A percentile compares a stretch with the other conserved stretches of the same genome.
These are phyloP conservation scores for Botrytis deweyae DNA, from an alignment of 2,329 filamentous ascomycete genomes.

Conservation along the genomic window DNA sequence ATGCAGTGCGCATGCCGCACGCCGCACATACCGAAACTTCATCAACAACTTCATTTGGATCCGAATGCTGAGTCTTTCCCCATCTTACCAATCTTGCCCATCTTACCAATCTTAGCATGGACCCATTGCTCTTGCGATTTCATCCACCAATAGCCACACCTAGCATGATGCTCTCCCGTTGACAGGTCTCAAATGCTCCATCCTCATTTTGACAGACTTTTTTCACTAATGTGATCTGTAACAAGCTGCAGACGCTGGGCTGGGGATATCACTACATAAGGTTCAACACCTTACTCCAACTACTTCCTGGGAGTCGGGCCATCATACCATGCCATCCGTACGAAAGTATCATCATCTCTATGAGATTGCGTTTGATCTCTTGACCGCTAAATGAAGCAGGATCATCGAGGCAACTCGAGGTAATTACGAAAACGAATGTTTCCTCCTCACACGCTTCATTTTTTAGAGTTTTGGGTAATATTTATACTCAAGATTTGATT, in stretches of 20 bases:
- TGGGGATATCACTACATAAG: background rate
- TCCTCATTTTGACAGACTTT: slow-evolving; percentile 10
- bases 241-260: background rate
- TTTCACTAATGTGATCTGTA: background rate
- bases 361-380: slow-evolving; percentile 7
- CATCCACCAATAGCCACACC: background rate
- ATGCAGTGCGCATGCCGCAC: background rate
- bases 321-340: background rate
- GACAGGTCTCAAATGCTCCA: slow-evolving; percentile 3
- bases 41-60: background rate
- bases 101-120: background rate
- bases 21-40: background rate
- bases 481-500: background rate
- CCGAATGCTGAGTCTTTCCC: background rate
- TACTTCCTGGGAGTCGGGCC: background rate
- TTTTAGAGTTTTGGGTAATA: background rate
- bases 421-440: background rate
- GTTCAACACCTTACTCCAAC: slow-evolving; percentile 8
- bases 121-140: background rate
- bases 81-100: background rate
- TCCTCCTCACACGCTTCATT: background rate
- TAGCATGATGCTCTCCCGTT: background rate
- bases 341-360: slow-evolving; percentile 1
- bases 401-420: background rate
- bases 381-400: slow-evolving; percentile 1